These are phyloP conservation scores for Pezicula rhizophila DNA, from an alignment of 2,329 filamentous ascomycete genomes.

Conservation along the genomic window DNA sequence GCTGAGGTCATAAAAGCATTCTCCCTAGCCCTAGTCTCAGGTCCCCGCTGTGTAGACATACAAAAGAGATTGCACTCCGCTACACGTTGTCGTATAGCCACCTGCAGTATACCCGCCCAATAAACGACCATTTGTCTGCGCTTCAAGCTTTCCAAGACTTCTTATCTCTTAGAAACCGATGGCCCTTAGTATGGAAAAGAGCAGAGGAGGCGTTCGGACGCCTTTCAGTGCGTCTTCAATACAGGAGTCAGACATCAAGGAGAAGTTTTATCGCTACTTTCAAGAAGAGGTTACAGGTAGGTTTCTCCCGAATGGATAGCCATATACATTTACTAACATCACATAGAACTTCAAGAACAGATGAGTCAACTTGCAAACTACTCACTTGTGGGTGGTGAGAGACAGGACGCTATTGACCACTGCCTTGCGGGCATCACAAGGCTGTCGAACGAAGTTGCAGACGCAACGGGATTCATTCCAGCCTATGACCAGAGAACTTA, in stretches of 20 bases:
- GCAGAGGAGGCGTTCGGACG: conserved; percentile 4
- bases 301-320: conserved; percentile 11
- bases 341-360: conserved; percentile 65
- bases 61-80: too few relatives aligned
- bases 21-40: too few relatives aligned
- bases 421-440: conserved; percentile 73
- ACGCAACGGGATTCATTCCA: conserved; percentile 75
- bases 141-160: too few relatives aligned
- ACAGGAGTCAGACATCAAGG: conserved; percentile 47
- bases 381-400: conserved; percentile 63
- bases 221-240: conserved; percentile 13
- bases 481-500: conserved; percentile 88
- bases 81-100: too few relatives aligned
- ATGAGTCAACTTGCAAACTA: conserved; percentile 63
- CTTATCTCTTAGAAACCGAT: background rate
- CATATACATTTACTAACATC: conserved; percentile 1
- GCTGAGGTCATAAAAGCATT: background rate
- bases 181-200: background rate
- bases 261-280: conserved; percentile 81
- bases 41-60: too few relatives aligned
- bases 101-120: too few relatives aligned
- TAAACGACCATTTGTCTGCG: too few relatives aligned
- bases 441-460: conserved; percentile 77
- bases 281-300: conserved; percentile 67
- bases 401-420: conserved; percentile 73